Evolutionary conservation across 2,329 filamentous ascomycete species (phyloP), one percentile per base, ranked within the genome.

Genomic region (Dactylellina leptospora): DNA sequence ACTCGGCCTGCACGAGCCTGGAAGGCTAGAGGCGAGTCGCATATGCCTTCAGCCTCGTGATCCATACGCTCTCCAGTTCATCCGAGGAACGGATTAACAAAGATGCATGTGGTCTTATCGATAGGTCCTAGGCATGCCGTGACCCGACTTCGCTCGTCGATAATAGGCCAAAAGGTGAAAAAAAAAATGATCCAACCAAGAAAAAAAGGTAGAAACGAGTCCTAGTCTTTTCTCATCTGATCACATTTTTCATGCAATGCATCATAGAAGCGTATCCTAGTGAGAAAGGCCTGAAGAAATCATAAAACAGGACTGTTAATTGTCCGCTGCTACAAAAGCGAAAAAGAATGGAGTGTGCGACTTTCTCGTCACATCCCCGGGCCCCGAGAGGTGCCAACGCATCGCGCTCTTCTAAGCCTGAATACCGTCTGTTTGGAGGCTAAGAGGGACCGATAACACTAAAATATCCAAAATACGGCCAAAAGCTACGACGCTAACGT

Each of bases 381-480:
- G 50, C 4, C 47, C 54, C 22, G 25, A 70, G 64, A 62, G 64
- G 64, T 70, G 64, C 64, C 64, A 70, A 61, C 64, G 64, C 64
- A 70, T 69, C 63, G 25, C 36, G 20, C 23, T 25, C 6, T 33
- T 61, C 23, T 36, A 53, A 53, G 48, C 28, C 48, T 23, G n/a
- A 53, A 53, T 20, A 20, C 2, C 10, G 28, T 16, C 16, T 5
- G 10, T 16, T 27, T 16, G 18, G 11, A 40, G 36, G 18, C 36
- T 16, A 5, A n/a, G 13, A 4, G 36, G 13, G 36, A 40, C 13
- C 36, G n/a, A n/a, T 40, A 40, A 40, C 8, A 16, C 25, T 22
- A 58, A 53, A 13, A 45, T 10, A 45, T 20, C 9, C 40, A 45
- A 9, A n/a, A n/a, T n/a, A n/a, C n/a, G n/a, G n/a, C 48, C 25